Evolutionary conservation across 768 basidiomycete genomes (phyloP), one percentile per base, ranked within the genome.

Genomic region (Amanita brunnescens): DNA sequence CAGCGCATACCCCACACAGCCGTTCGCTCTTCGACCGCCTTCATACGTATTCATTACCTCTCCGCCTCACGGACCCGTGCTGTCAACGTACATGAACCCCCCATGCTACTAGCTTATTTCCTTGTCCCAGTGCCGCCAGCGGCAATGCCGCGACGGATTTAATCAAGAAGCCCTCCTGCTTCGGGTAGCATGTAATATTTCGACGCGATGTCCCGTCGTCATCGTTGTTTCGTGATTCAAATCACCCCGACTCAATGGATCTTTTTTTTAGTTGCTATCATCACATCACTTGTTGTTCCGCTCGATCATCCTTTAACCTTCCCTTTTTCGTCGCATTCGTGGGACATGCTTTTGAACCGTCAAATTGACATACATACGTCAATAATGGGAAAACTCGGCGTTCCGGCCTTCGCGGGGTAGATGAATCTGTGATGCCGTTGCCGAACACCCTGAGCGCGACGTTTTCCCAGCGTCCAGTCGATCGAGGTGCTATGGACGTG

Each of bases 251-350:
- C 29, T 43, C n/a, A 42, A 41, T 43, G 41, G 32, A 43, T 43
- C 32, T 51, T 43, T 51, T 40, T 34, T 33, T 51, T 43, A 33
- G 30, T 39, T 30, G 39, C 42, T 40, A 51, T 43, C 49, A 51
- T 51, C 49, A 51, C 49, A 51, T 51, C 50, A 51, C 40, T 20
- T 26, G 18, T 38, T 43, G 50, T 51, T 51, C 50, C 50, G 50
- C 50, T 51, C 50, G 50, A 51, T 51, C 50, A 51, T 33, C 39
- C 42, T 51, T 37, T 40, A 20, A 44, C 41, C 18, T 51, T 51
- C 2, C 50, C 40, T 33, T 14, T 14, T 44, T 44, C 14, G 50
- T 42, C 33, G 9, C 20, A 37, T 33, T 51, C 40, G 40, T 42
- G 49, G 39, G 21, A 37, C 16, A 42, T 49, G 14, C 24, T 14